phyloP scores from a whole-genome alignment of 495 filamentous ascomycete species.

The Trichocladium antarcticum region DNA sequence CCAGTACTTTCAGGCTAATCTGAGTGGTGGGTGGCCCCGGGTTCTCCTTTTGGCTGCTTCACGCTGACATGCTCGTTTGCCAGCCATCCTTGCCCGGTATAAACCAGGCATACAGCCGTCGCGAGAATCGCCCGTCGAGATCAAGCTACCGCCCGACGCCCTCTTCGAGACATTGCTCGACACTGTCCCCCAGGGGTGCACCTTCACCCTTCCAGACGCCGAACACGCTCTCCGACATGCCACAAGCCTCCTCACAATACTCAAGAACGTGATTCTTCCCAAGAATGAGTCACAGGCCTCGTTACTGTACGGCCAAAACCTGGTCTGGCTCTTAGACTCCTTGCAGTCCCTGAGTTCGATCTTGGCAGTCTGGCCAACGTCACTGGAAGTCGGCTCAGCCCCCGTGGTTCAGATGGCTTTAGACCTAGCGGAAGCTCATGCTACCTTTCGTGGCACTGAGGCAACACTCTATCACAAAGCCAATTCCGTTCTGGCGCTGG shows the following conservation, averaged over 20 bases:
- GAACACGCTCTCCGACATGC: conserved; percentile 24
- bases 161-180: conserved; percentile 11
- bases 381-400: conserved; percentile 17
- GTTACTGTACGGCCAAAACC: conserved; percentile 14
- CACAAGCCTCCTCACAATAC: conserved; percentile 14
- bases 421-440: conserved; percentile 15
- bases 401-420: conserved; percentile 20
- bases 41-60: neutral
- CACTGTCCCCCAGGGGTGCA: conserved; percentile 8
- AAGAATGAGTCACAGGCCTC: conserved; percentile 1
- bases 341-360: conserved; percentile 22
- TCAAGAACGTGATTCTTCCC: conserved; percentile 8
- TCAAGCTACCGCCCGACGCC: conserved; percentile 18
- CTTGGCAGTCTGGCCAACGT: conserved; percentile 18
- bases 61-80: neutral
- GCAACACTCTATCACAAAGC: conserved; percentile 25
- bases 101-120: neutral
- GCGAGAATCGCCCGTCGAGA: neutral
- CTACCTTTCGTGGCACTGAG: conserved; percentile 10
- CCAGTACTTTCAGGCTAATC: conserved; percentile 32
- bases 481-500: conserved; percentile 19
- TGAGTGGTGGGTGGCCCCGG: conserved; percentile 27
- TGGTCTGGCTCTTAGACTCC: conserved; percentile 30
- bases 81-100: conserved; percentile 17
- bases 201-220: conserved; percentile 7